Evolutionary conservation across 306 rosid species (phyloP), one percentile per base, ranked within the genome.

Genomic region (Sophora flavescens): DNA sequence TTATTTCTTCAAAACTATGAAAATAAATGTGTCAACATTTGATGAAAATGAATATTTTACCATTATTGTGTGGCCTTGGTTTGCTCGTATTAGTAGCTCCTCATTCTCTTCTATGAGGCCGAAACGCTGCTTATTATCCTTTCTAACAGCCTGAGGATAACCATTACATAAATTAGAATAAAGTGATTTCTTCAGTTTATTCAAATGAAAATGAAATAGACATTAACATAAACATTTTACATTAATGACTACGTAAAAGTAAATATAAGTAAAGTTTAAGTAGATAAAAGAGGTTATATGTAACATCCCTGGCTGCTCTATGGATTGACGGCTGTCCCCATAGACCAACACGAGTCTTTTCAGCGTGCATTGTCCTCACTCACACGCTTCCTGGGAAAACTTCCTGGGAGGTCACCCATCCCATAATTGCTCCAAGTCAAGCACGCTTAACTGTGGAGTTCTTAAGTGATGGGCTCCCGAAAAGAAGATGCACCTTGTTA

Each of bases 61-160:
- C 78, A 58, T 72, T 67, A 90, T 52, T 39, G 97, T 85, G 82
- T 95, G 99, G 79, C 97, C 99, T 89, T 95, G 97, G 81, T 92
- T 95, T 65, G 97, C 97, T 28, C 97, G 93, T 68, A 95, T 90
- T 22, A 91, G 82, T 65, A 89, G 82, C 76, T 90, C 97, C 69
- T 89, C 96, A 44, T 89, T 83, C 68, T 95, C 97, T 87, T 95
- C 97, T 64, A 86, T 64, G 66, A 95, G 96, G 82, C 92, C 70
- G 63, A 92, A 90, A 3, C 97, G 92, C 87, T 89, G 97, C 92
- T 95, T 95, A 63, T 89, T 87, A 87, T 92, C 98, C 84, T 76
- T 90, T 73, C 72, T 63, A 64, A 95, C 97, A 78, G 97, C 98
- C 98, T 95, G 68, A 63, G 35, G 59, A 78, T 60, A 78, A 52